Percentiles rank a stretch among this genome's conserved stretches.
Conservation (phyloP, 768 basidiomycete genomes). For the Amanita pseudoporphyria region DNA sequence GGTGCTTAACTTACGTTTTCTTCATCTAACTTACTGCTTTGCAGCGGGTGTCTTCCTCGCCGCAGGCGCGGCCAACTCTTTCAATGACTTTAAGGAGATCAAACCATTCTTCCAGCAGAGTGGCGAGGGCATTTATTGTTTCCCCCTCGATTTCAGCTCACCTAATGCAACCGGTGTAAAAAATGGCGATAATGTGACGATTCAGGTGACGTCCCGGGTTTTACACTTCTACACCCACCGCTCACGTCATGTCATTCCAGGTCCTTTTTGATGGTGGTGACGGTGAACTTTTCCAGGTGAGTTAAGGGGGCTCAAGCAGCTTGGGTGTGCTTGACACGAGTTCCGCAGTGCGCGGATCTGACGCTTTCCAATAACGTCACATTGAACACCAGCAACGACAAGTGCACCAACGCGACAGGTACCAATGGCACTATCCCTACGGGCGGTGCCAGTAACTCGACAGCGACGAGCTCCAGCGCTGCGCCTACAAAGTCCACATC, state of each 20-base stretch:
- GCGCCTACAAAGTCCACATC: not conserved
- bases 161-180: slow-evolving; percentile 40
- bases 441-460: slow-evolving; percentile 12
- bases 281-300: slow-evolving; percentile 59
- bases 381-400: slow-evolving; percentile 31
- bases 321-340: slow-evolving; percentile 3
- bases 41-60: slow-evolving; percentile 48
- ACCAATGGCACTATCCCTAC: slow-evolving; percentile 7
- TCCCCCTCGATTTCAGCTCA: slow-evolving; percentile 50
- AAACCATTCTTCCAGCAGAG: slow-evolving; percentile 38
- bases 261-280: slow-evolving; percentile 64
- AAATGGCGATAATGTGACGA: slow-evolving; percentile 64
- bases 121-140: slow-evolving; percentile 57
- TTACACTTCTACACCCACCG: too few relatives aligned
- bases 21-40: not conserved
- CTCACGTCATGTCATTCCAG: slow-evolving; percentile 13
- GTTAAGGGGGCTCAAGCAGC: slow-evolving; percentile 5
- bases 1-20: not conserved
- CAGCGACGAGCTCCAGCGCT: slow-evolving; percentile 7
- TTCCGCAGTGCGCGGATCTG: slow-evolving; percentile 66
- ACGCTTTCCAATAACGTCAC: slow-evolving; percentile 47
- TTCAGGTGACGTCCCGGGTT: slow-evolving; percentile 32
- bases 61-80: slow-evolving; percentile 47
- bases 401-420: slow-evolving; percentile 26
- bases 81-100: slow-evolving; percentile 49